phyloP scores from a whole-genome alignment of 257 asterid species.

The Mentha longifolia region DNA sequence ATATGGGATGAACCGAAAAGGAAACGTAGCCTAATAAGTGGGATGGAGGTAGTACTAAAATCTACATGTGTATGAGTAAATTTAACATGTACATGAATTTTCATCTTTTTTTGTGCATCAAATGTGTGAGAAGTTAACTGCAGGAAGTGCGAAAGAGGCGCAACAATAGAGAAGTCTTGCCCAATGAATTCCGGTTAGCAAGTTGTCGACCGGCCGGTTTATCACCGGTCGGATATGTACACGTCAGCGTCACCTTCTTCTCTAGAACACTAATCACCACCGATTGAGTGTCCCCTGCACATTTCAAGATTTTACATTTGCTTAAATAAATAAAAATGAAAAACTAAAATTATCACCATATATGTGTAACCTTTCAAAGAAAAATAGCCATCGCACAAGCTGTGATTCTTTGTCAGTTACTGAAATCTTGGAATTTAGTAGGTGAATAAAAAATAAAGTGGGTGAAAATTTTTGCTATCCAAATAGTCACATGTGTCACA shows the following conservation, averaged over 20 bases:
- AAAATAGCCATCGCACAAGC: constrained; percentile 17
- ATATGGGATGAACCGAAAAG: no score
- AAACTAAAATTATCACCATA: no score
- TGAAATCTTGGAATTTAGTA: constrained; percentile 12
- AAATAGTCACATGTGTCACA: no score
- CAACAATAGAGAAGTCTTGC: constrained; percentile 37
- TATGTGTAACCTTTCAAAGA: not conserved
- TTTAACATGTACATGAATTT: constrained; percentile 5
- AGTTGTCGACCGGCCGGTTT: constrained; percentile 32
- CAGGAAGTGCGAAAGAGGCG: constrained; percentile 51
- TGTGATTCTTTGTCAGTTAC: constrained; percentile 22
- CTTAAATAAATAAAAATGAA: no score
- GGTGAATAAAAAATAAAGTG: not conserved
- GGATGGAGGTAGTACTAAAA: no score
- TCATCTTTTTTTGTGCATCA: not conserved
- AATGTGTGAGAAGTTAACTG: constrained; percentile 29
- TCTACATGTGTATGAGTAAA: not conserved
- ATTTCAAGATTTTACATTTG: no score
- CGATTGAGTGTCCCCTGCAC: constrained; percentile 72
- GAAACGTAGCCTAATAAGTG: no score
- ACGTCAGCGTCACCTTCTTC: constrained; percentile 77
- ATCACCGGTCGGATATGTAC: constrained; percentile 39
- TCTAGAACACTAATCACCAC: constrained; percentile 72
- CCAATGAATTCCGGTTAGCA: constrained; percentile 39
- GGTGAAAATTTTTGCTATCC: not conserved